Conservation (phyloP, 2,329 filamentous ascomycete species). For the Diatrype stigma region DNA sequence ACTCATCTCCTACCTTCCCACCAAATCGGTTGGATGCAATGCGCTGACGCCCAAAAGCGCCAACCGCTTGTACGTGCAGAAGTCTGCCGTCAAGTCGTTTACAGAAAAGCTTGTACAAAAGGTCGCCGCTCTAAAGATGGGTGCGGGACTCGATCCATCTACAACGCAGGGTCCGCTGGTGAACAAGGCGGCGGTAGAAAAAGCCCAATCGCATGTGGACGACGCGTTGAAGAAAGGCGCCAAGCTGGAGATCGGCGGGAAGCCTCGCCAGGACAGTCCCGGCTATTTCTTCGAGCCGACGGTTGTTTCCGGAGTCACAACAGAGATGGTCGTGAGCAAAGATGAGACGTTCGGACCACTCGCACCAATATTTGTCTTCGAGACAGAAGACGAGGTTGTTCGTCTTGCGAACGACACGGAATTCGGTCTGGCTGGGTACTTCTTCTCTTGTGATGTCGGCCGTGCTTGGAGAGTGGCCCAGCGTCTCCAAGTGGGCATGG, state of each 20-base stretch:
- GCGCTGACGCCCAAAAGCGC: neutral
- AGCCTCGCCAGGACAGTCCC: constrained; percentile 69
- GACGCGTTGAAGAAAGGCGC: constrained; percentile 73
- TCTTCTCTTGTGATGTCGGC: constrained; percentile 64
- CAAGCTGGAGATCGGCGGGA: constrained; percentile 66
- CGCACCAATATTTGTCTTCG: constrained; percentile 78
- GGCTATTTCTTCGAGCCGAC: constrained; percentile 55
- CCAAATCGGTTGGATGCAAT: too few species aligned
- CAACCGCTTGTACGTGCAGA: constrained; percentile 15
- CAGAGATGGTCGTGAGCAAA: constrained; percentile 58
- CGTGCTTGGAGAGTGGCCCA: constrained; percentile 57
- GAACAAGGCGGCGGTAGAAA: constrained; percentile 70
- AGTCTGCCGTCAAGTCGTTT: constrained; percentile 53
- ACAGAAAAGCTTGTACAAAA: constrained; percentile 60
- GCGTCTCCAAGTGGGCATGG: constrained; percentile 74
- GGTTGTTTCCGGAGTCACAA: constrained; percentile 66
- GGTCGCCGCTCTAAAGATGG: constrained; percentile 67
- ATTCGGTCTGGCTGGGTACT: constrained; percentile 86
- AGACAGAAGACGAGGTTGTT: constrained; percentile 81
- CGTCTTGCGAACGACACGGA: constrained; percentile 71
- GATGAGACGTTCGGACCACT: constrained; percentile 71
- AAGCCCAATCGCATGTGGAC: constrained; percentile 71
- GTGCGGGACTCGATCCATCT: constrained; percentile 61
- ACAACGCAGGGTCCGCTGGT: constrained; percentile 76
- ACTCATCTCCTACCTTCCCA: too few species aligned